Base-by-base conservation (phyloP, 768 basidiomycete species). In the Russula compacta region DNA sequence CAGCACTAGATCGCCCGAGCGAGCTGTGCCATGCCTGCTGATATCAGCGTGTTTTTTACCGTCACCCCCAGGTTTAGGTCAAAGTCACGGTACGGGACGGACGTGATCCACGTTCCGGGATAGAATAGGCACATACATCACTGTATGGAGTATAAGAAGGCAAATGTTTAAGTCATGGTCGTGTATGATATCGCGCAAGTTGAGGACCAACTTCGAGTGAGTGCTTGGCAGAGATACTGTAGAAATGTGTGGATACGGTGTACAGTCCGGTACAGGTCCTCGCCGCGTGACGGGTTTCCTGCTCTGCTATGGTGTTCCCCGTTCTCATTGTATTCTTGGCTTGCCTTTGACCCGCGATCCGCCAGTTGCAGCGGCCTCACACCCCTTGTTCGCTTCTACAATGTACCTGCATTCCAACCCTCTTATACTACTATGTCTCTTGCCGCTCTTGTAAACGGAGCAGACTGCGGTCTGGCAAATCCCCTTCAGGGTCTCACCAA, bases 391-490 rank as follows among this genome's bases (percentile, higher is more conserved):
- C 8, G 21, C 17, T 29, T 21, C 29, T 12, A 36, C 32, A 6
- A 8, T 14, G 15, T 15, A 36, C 51, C n/a, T n/a, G n/a, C 39
- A 14, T 33, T 33, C 3, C 42, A 32, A 44, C 3, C 14, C 17
- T 21, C 29, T 36, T 6, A 12, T 10, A 10, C n/a, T 0, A 38
- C 39, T 11, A 92, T 93, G 91, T 85, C 90, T 6, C 77, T 94
- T 33, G 86, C 90, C 52, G 81, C 89, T 79, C 85, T 95, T 19
- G 79, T 85, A 21, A 83, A 80, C 49, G 84, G 84, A 44, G 78
- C 89, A 1, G 90, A 92, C 46, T 95, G 92, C 66, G 93, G 93
- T 0, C 92, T 92, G 6, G 81, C 82, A 0, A 95, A 93, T 71
- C 84, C 91, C 10, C 73, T 95, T 17, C 89, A 91, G 68, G 82